Evolutionary conservation across 2,329 filamentous ascomycete genomes (phyloP), one percentile per base, ranked within the genome.

Genomic region (Fusarium nelsonii): DNA sequence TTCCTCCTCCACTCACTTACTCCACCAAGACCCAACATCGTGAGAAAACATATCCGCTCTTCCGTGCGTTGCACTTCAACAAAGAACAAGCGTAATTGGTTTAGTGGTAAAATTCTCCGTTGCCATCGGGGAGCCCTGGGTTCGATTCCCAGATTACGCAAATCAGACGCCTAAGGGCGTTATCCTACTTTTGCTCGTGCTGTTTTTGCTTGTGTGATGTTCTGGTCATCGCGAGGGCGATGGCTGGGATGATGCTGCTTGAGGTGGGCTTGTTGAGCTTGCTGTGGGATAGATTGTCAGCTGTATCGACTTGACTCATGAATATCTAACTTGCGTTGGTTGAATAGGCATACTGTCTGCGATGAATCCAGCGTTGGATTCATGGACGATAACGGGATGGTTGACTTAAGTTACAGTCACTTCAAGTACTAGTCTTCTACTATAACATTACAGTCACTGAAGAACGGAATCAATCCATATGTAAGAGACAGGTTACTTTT

Each of bases 91-190:
- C 63, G 63, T 67, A 48, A 67, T 67, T 67, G 60, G 60, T 65
- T 65, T 65, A 65, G 62, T 63, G 60, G 60, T 63, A 63, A 63
- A 63, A 63, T 63, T 63, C 60, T 63, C 60, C 60, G 58, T 63
- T 63, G 58, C 58, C 58, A 63, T 63, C 60, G 60, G 60, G 60
- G 60, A 63, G 60, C 60, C 60, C 60, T 63, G 60, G 60, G 58
- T 63, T 63, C 60, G 60, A 63, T 63, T 63, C 60, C 60, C 65
- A 70, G 68, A 70, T 70, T 58, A 69, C 65, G 68, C 68, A 69
- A 1, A 8, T 6, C 6, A 15, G 26, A 10, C 6, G 16, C 9
- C 9, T 3, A 8, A 3, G 16, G 14, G 48, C 4, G 33, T 28
- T 11, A 6, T 1, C 1, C 8, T 11, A 14, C 23, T 50, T 50